Evolutionary conservation across 495 filamentous ascomycete species (phyloP).

Genomic region (Friedmanniomyces endolithicus): DNA sequence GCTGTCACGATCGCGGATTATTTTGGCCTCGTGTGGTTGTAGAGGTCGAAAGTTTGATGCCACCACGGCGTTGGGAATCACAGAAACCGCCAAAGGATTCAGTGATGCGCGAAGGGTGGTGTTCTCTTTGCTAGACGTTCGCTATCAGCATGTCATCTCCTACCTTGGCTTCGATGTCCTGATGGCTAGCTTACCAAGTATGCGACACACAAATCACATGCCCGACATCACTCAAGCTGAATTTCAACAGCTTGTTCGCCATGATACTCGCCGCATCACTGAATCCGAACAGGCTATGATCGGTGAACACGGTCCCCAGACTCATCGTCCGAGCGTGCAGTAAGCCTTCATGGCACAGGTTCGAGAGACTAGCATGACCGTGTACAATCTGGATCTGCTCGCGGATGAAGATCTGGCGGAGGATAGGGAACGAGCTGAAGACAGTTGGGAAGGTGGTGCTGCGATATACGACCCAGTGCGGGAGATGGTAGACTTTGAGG

Average conservation of each 20-base stretch:
- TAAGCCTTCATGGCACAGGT: slow-evolving; percentile 86
- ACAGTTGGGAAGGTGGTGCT: slow-evolving; percentile 93
- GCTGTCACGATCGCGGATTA: not conserved
- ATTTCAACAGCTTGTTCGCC: slow-evolving; percentile 93
- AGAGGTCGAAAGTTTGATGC: slow-evolving; percentile 86
- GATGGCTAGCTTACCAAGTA: slow-evolving; percentile 56
- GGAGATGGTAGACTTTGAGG: slow-evolving; percentile 94
- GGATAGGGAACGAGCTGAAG: slow-evolving; percentile 95
- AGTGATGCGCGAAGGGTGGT: slow-evolving; percentile 89
- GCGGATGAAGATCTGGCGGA: slow-evolving; percentile 86
- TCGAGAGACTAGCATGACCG: slow-evolving; percentile 85
- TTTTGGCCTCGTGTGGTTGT: slow-evolving; percentile 7
- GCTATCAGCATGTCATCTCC: not conserved
- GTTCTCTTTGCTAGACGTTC: slow-evolving; percentile 77
- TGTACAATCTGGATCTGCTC: slow-evolving; percentile 95
- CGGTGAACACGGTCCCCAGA: slow-evolving; percentile 85
- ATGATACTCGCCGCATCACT: slow-evolving; percentile 92
- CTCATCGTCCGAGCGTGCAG: slow-evolving; percentile 95
- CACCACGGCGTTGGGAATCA: slow-evolving; percentile 94
- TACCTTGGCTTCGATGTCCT: too few species aligned
- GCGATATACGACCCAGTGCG: slow-evolving; percentile 89
- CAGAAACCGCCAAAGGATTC: slow-evolving; percentile 91
- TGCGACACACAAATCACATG: slow-evolving; percentile 97
- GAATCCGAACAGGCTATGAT: slow-evolving; percentile 96
- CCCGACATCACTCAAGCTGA: slow-evolving; percentile 89